Evolutionary conservation across 805 yeast species (phyloP).

Genomic region (Metschnikowia baotianmanensis): DNA sequence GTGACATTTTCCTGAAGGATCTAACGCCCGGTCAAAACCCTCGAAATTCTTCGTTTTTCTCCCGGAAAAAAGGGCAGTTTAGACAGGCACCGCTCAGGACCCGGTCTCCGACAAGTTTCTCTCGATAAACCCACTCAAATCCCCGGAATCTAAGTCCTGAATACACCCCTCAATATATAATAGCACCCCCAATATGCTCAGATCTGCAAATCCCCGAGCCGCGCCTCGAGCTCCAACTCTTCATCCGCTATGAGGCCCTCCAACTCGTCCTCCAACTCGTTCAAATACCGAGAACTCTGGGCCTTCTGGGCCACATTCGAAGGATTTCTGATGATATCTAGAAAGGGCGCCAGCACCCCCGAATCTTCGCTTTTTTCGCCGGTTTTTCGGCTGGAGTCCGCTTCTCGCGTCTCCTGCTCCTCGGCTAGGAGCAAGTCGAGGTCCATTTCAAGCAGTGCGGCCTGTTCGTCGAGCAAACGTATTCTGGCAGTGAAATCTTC

Average conservation of each 20-base stretch:
- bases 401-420: conserved; percentile 3
- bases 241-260: conserved; percentile 16
- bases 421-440: conserved; percentile 11
- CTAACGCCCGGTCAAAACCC: too few species aligned
- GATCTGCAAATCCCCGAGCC: conserved; percentile 14
- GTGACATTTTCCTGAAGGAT: too few species aligned
- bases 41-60: too few species aligned
- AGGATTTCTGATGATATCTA: background rate
- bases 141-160: background rate
- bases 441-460: conserved; percentile 13
- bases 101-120: too few species aligned
- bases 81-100: too few species aligned
- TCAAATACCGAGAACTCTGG: background rate
- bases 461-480: conserved; percentile 11
- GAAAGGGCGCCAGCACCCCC: conserved; percentile 2
- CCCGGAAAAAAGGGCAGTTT: too few species aligned
- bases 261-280: conserved; percentile 15
- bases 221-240: conserved; percentile 21
- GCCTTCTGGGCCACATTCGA: background rate
- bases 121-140: background rate
- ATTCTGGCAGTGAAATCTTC: conserved; percentile 10
- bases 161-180: background rate
- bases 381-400: background rate
- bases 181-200: background rate
- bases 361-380: background rate